Evolutionary conservation across 305 asterid genomes (phyloP), one percentile per base, ranked within the genome.

Genomic region (Plantago rigida): DNA sequence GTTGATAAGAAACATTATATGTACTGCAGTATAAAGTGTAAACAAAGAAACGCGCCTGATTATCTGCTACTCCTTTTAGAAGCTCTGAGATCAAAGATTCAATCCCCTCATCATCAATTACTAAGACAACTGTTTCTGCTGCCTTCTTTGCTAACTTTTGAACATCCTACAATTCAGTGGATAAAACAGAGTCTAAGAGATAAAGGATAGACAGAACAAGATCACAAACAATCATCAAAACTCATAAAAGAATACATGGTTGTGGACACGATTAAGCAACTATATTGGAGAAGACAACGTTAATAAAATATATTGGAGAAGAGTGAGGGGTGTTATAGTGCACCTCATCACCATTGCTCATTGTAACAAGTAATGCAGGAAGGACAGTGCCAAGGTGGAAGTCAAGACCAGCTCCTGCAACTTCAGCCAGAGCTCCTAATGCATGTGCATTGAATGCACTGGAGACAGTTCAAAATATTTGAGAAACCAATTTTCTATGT

Each of bases 401-500:
- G 81, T 82, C 77, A 68, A 93, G 96, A 75, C 96, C 97, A 73
- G 97, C 79, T 61, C 99, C 99, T 29, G 99, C 99, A 78, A 89
- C 97, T 70, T 85, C 95, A 11, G 99, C 99, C 56, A 93, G 73
- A 73, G 97, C 97, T 76, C 95, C 99, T 80, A 93, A 75, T 70
- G 99, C 97, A 82, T 93, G 99, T 13, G 97, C 99, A 71, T 93
- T 89, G 83, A 87, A 89, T 15, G 96, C 94, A 45, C 99, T 89
- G 83, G 65, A 72, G 63, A 64, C 44, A 28, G 15, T 65, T 15
- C 60, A 64, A 72, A 68, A 49, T 48, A 49, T 46, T 47, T 60
- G 8, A 50, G 71, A 66, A 55, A 71, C 63, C 50, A 67, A 65
- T 51, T 62, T 44, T 10, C 17, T 41, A 41, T 49, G 54, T 13